phyloP scores from a whole-genome alignment of 2,329 filamentous ascomycete species.

The Fusarium brachygibbosum region DNA sequence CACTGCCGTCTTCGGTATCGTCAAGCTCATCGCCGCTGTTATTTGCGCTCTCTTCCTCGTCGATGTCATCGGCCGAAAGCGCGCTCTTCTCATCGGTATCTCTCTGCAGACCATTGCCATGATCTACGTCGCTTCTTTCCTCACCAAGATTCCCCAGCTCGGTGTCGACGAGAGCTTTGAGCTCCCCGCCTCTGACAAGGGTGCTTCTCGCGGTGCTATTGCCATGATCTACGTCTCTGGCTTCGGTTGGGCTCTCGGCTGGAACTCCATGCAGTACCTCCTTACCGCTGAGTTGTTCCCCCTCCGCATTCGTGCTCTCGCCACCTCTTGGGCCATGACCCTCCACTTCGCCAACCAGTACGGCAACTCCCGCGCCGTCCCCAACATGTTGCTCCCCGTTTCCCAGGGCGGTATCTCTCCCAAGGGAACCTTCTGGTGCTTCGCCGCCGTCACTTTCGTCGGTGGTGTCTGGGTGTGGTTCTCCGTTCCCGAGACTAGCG shows the following conservation, averaged over 20 bases:
- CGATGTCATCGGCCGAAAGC: conserved; percentile 82
- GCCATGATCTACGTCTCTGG: conserved; percentile 80
- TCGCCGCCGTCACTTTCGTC: conserved; percentile 75
- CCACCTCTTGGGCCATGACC: conserved; percentile 80
- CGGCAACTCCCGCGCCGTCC: conserved; percentile 80
- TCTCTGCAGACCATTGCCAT: conserved; percentile 71
- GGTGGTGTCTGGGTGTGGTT: conserved; percentile 79
- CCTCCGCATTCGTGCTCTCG: conserved; percentile 77
- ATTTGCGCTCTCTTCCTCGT: conserved; percentile 83
- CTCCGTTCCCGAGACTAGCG: conserved; percentile 79
- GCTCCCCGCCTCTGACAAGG: conserved; percentile 63
- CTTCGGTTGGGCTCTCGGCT: conserved; percentile 77
- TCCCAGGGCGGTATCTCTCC: conserved; percentile 63
- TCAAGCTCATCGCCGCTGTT: conserved; percentile 77
- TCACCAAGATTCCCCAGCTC: conserved; percentile 72
- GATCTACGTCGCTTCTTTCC: conserved; percentile 72
- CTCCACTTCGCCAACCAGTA: conserved; percentile 86
- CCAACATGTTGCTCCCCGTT: conserved; percentile 75
- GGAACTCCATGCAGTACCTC: conserved; percentile 84
- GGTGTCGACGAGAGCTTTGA: conserved; percentile 63
- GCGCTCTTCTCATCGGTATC: conserved; percentile 72
- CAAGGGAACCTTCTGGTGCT: conserved; percentile 83
- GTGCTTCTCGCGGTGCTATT: conserved; percentile 75
- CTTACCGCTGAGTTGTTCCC: conserved; percentile 84
- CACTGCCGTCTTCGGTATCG: conserved; percentile 80